Conservation (phyloP, 106 monocot genomes). For the Triglochin maritima region DNA sequence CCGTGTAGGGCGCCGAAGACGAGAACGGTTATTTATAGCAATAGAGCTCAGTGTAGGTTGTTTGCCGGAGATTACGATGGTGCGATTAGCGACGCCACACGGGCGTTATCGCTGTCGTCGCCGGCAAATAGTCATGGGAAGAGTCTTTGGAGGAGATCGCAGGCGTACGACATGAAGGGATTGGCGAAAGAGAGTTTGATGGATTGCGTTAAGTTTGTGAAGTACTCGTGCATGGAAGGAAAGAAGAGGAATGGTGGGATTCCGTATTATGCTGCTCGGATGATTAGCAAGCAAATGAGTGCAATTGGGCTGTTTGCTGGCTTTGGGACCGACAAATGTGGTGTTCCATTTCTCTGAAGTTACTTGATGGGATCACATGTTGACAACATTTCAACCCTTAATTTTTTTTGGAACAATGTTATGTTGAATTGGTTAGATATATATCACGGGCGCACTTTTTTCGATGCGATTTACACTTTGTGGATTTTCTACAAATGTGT, state of each 20-base stretch:
- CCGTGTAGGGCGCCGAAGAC: slow-evolving; percentile 30
- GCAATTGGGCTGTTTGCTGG: slow-evolving; percentile 28
- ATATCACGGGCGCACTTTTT: too few species aligned
- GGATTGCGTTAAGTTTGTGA: slow-evolving; percentile 46
- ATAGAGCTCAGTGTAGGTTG: slow-evolving; percentile 49
- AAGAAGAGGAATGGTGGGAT: slow-evolving; percentile 12
- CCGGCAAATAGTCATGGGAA: slow-evolving; percentile 37
- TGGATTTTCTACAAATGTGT: too few species aligned
- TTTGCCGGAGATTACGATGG: slow-evolving; percentile 23
- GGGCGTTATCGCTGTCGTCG: slow-evolving; percentile 36
- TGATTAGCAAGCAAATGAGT: slow-evolving; percentile 68
- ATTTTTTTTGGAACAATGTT: too few species aligned
- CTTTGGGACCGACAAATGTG: neutral
- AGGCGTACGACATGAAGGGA: slow-evolving; percentile 70
- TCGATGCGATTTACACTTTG: too few species aligned
- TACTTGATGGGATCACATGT: too few species aligned
- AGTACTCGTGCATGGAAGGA: neutral
- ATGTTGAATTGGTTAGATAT: too few species aligned
- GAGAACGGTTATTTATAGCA: slow-evolving; percentile 47
- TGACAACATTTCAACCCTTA: too few species aligned
- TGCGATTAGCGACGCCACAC: slow-evolving; percentile 53
- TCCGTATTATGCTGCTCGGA: slow-evolving; percentile 36
- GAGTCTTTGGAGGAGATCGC: slow-evolving; percentile 62
- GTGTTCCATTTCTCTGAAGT: too few species aligned
- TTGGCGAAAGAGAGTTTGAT: slow-evolving; percentile 74